Percentiles rank a stretch among this genome's conserved stretches.
phyloP scores from a whole-genome alignment of 2,329 filamentous ascomycete species.

The Pleoardoris graminearum region DNA sequence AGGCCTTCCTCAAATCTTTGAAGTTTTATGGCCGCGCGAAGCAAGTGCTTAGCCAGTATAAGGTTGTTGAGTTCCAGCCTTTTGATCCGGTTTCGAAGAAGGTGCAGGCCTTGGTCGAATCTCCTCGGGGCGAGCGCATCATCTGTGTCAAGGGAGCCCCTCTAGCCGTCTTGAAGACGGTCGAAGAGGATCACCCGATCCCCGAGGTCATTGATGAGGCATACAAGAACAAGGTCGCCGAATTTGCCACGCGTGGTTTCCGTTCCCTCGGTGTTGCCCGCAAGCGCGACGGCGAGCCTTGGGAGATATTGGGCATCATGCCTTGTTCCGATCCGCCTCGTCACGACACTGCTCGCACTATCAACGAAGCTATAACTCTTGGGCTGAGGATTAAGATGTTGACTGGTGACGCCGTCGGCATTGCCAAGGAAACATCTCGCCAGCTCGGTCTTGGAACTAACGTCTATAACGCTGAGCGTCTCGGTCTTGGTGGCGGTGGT shows the following conservation, averaged over 20 bases:
- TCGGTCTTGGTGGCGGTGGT: constrained; percentile 85
- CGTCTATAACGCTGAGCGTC: constrained; percentile 90
- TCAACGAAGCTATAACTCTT: constrained; percentile 84
- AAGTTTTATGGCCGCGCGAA: constrained; percentile 83
- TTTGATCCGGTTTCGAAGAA: constrained; percentile 96
- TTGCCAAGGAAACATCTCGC: constrained; percentile 87
- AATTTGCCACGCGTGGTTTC: constrained; percentile 91
- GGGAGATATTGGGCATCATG: constrained; percentile 95
- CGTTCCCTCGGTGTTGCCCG: constrained; percentile 91
- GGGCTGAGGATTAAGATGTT: constrained; percentile 95
- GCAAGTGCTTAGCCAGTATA: constrained; percentile 78
- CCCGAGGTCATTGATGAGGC: constrained; percentile 75
- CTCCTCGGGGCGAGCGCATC: constrained; percentile 80
- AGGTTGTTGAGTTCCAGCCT: constrained; percentile 80
- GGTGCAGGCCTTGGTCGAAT: constrained; percentile 81
- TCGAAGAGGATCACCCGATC: constrained; percentile 81
- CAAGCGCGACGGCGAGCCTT: constrained; percentile 77
- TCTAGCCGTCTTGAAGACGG: constrained; percentile 82
- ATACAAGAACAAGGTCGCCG: constrained; percentile 91
- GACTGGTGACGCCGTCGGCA: constrained; percentile 91
- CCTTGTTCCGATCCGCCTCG: constrained; percentile 90
- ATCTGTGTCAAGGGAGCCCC: constrained; percentile 91
- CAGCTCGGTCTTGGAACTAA: constrained; percentile 91
- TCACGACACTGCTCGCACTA: constrained; percentile 86
- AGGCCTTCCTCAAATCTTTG: constrained; percentile 87